Conservation (phyloP, 371 early-diverging fungal genomes). For the Syncephalastrum racemosum region DNA sequence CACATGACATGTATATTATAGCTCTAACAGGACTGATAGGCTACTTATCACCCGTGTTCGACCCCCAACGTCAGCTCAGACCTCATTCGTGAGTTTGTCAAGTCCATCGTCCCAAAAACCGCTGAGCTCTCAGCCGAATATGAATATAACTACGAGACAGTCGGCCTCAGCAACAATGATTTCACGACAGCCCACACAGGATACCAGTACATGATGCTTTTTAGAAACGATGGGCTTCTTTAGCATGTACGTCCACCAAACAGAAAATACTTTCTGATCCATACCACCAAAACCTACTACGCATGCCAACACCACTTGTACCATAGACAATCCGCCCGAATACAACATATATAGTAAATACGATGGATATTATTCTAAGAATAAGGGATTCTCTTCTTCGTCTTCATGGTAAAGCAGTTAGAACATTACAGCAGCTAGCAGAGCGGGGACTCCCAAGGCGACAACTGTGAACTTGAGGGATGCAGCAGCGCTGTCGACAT, state of each 20-base stretch:
- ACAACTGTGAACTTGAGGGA: constrained; percentile 17
- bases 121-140: constrained; percentile 51
- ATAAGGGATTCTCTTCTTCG: too few species aligned
- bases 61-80: constrained; percentile 40
- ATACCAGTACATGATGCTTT: constrained; percentile 53
- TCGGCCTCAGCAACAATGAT: constrained; percentile 46
- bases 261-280: constrained; percentile 62
- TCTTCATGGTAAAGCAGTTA: too few species aligned
- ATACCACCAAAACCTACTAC: constrained; percentile 72
- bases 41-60: constrained; percentile 49
- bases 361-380: too few species aligned
- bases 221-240: constrained; percentile 45
- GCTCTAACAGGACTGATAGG: constrained; percentile 16
- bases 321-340: background rate
- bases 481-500: constrained; percentile 14
- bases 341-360: constrained; percentile 6
- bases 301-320: background rate
- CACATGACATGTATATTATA: background rate
- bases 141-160: constrained; percentile 46
- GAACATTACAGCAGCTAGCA: constrained; percentile 7
- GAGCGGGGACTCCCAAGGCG: constrained; percentile 11
- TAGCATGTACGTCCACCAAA: constrained; percentile 7
- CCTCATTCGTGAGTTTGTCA: constrained; percentile 44
- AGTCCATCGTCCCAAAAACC: constrained; percentile 42
- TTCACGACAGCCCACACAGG: constrained; percentile 55